Base-by-base conservation (phyloP, 805 yeast genomes). In the Zygoascus flipseniorum region DNA sequence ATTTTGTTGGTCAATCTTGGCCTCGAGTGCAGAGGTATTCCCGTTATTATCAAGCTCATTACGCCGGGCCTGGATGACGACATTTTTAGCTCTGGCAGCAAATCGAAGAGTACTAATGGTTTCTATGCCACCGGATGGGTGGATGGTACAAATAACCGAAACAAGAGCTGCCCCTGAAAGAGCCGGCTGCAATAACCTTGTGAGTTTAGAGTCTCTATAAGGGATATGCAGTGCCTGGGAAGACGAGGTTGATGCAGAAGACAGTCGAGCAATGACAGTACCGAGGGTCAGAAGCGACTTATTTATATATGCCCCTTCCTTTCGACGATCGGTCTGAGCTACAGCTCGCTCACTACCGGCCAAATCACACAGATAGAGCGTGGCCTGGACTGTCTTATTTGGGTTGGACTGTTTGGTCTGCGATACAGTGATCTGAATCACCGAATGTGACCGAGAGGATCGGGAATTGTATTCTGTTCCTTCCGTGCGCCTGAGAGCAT, bases 271-370 rank as follows among this genome's bases (percentile, higher is more conserved):
- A 54, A 92, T 89, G n/a, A 92, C 97, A 0, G 96, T 87, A 5
- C 97, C 89, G 50, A 92, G 76, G 0, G 98, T 95, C 51, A 92
- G 73, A 43, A 92, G 75, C 0, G 97, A 90, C 66, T 89, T 89
- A 72, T 92, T 92, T 65, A 92, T 92, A 65, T 76, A 93, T 0
- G 97, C 80, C 20, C 98, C 99, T 71, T 92, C 99, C 67, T 89
- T 88, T 52, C 97, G 74, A 61, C 98, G 77, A 64, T 88, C 97
- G 1, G 74, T 69, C 61, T 84, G 83, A 10, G 80, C 70, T 2
- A 84, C 80, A 0, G 95, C 96, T 51, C 86, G 78, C 69, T 92
- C 99, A n/a, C 96, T 86, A 31, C 99, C 99, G 0, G 99, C 99
- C 63, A 92, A 76, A 70, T 92, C 99, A 72, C 98, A 92, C 53